Conservation (phyloP, 2,329 filamentous ascomycete species). For the Mycosphaerella sp. region DNA sequence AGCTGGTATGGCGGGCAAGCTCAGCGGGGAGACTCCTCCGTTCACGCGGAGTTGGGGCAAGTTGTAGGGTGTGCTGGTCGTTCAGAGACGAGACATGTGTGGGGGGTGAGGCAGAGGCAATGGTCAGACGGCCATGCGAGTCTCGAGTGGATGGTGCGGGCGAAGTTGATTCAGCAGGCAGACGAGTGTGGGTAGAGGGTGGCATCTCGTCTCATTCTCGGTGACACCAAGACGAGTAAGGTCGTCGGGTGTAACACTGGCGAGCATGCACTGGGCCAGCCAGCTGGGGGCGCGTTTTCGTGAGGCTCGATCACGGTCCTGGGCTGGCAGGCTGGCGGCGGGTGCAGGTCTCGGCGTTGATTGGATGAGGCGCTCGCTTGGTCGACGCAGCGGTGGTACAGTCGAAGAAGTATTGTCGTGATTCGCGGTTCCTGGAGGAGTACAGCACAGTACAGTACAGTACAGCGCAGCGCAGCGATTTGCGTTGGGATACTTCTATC, state of each 20-base stretch:
- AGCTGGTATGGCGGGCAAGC: constrained; percentile 10
- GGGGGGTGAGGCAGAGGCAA: background rate
- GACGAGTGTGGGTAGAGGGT: constrained; percentile 12
- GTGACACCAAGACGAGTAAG: constrained; percentile 2
- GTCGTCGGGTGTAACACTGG: constrained; percentile 14
- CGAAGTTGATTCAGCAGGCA: constrained; percentile 15
- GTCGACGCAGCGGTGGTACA: background rate
- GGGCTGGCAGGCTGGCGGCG: too few relatives aligned
- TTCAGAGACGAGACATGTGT: constrained; percentile 1
- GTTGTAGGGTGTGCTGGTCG: background rate
- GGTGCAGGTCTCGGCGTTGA: background rate
- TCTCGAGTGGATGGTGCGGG: constrained; percentile 4
- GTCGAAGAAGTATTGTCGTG: background rate
- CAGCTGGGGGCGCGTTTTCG: constrained; percentile 1
- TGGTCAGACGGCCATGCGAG: background rate
- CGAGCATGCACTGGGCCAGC: constrained; percentile 6
- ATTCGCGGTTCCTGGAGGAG: background rate
- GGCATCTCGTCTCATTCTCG: constrained; percentile 18
- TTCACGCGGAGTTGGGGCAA: background rate
- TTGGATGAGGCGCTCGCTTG: background rate
- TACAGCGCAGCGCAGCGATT: background rate
- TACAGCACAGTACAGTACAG: too few relatives aligned
- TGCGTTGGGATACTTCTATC: background rate
- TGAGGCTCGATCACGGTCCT: constrained; percentile 11
- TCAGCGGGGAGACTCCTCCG: constrained; percentile 16